Evolutionary conservation across 495 filamentous ascomycete species (phyloP), one percentile per base, ranked within the genome.

Genomic region (Pseudoneurospora amorphoporcata): DNA sequence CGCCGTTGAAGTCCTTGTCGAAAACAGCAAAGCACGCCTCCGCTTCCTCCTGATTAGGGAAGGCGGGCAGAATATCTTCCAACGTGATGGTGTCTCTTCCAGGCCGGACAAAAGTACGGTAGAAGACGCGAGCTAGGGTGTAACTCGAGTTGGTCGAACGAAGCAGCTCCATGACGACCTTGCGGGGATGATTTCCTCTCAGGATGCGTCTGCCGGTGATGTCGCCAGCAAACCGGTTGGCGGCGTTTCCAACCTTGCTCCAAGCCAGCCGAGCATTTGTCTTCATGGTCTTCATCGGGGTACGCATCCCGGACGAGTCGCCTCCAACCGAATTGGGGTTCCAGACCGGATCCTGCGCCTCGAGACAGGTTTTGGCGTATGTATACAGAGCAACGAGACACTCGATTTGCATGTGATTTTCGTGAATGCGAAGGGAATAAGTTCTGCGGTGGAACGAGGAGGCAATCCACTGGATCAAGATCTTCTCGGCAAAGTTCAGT

Each of bases 1-100:
- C 94, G 17, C 95, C 95, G 74, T 98, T 98, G 82, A 99, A 88
- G 76, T 99, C 95, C 73, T 94, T 94, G 81, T 99, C 95, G 71
- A 98, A 98, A 87, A 97, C 94, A 70, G 85, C 84, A 73, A 99
- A 99, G 14, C 94, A 94, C 2, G 93, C 92, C 70, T 98, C 93
- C 3, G 94, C 93, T 76, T 98, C 94, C 29, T 97, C 94, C 71
- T 89, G 84, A 45, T 89, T 91, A n/a, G 91, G 87, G 75, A 97
- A 98, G 3, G 92, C 95, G 38, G 87, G 85, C 74, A 88, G 90
- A 39, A 98, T 77, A 74, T 98, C 94, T 42, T 92, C 91, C 1
- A 89, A 86, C 4, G 87, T 84, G 17, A 98, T 89, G 0, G 90
- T 92, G 17, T 95, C 92, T 29, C 88, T 88, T 8, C 88, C 93